Conservation (phyloP, 352 stramenopile genomes). For the Phytophthora ramorum region DNA sequence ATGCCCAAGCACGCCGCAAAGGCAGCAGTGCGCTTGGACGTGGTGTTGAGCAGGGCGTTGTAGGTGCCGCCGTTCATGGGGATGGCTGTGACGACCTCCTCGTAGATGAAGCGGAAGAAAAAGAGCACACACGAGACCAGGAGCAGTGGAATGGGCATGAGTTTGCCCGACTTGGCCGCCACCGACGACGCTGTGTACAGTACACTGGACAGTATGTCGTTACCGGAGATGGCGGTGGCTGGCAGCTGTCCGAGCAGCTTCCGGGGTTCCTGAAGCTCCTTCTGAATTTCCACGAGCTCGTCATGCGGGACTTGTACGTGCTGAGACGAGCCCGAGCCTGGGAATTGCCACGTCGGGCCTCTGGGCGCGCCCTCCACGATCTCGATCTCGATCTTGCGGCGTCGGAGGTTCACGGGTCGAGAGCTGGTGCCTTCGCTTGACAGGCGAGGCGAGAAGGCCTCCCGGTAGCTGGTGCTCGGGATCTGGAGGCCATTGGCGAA, state of each 20-base stretch:
- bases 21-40: conserved; percentile 82
- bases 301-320: conserved; percentile 39
- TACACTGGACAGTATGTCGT: conserved; percentile 89
- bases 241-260: conserved; percentile 65
- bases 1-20: conserved; percentile 85
- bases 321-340: conserved; percentile 35
- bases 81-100: conserved; percentile 88
- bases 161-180: conserved; percentile 64
- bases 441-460: conserved; percentile 16
- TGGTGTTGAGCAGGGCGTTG: conserved; percentile 91
- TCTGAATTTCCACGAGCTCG: conserved; percentile 40
- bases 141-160: conserved; percentile 80
- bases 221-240: conserved; percentile 89
- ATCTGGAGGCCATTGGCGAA: conserved; percentile 14
- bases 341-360: conserved; percentile 48
- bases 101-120: conserved; percentile 85
- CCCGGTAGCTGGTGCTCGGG: conserved; percentile 16
- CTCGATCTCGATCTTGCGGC: conserved; percentile 55
- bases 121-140: conserved; percentile 70
- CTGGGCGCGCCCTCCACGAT: conserved; percentile 34
- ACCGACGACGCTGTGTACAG: conserved; percentile 67
- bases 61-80: conserved; percentile 92
- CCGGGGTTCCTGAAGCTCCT: conserved; percentile 31
- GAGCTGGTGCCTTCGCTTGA: conserved; percentile 21
- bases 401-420: conserved; percentile 34